Conservation (phyloP, 2,329 filamentous ascomycete species). For the Didymella pinodella region DNA sequence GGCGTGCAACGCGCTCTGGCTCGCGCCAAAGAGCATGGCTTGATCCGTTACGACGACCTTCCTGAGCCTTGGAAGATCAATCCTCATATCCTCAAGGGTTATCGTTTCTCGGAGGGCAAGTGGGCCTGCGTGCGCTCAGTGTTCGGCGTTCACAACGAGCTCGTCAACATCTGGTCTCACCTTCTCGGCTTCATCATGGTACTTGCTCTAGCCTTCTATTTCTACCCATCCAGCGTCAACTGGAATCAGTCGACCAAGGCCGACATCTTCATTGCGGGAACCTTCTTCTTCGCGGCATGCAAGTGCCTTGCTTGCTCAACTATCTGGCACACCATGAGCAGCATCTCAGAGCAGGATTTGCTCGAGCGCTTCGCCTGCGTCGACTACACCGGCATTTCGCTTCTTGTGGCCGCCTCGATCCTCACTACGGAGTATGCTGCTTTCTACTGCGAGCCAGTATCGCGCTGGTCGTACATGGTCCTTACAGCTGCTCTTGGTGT, state of each 20-base stretch:
- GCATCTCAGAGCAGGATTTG: slow-evolving; percentile 85
- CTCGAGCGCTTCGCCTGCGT: slow-evolving; percentile 97
- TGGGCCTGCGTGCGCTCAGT: slow-evolving; percentile 85
- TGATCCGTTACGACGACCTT: slow-evolving; percentile 88
- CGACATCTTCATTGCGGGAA: slow-evolving; percentile 87
- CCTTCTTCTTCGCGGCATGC: slow-evolving; percentile 96
- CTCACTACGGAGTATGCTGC: slow-evolving; percentile 98
- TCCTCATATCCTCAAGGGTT: slow-evolving; percentile 88
- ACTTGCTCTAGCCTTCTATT: slow-evolving; percentile 89
- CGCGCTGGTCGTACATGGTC: slow-evolving; percentile 84
- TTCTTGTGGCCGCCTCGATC: slow-evolving; percentile 94
- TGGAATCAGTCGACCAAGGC: slow-evolving; percentile 86
- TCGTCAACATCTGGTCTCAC: slow-evolving; percentile 98
- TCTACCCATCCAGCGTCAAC: slow-evolving; percentile 87
- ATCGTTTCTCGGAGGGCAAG: slow-evolving; percentile 93
- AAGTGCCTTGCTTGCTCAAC: slow-evolving; percentile 95
- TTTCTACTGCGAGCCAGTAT: slow-evolving; percentile 94
- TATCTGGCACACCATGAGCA: slow-evolving; percentile 99
- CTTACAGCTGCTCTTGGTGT: slow-evolving; percentile 82
- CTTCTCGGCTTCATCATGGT: slow-evolving; percentile 88
- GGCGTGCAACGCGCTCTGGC: slow-evolving; percentile 81
- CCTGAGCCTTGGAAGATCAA: slow-evolving; percentile 94
- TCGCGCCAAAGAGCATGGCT: slow-evolving; percentile 77
- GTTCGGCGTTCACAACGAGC: slow-evolving; percentile 88
- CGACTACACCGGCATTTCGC: slow-evolving; percentile 96